Evolutionary conservation across 139 green algal genomes (phyloP).

Genomic region (Tetratostichococcus sp.): DNA sequence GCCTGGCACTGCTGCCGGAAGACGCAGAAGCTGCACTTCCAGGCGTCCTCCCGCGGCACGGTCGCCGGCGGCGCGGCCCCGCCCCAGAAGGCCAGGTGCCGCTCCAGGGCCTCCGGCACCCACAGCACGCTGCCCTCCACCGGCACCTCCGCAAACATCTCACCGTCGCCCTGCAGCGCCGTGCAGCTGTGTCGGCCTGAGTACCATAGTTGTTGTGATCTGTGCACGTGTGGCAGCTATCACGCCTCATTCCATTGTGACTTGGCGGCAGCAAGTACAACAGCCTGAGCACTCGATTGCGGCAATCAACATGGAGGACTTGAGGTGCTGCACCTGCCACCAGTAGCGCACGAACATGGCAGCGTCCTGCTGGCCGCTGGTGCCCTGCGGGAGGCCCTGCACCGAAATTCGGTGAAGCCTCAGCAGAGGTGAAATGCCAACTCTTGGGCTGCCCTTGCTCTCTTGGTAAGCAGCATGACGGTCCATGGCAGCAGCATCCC

Average conservation of each 20-base stretch:
- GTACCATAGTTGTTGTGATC: no score
- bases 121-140: background rate
- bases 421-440: no score
- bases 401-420: background rate
- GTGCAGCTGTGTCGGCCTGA: no score
- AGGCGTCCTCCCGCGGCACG: constrained; percentile 1
- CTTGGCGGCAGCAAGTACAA: no score
- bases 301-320: no score
- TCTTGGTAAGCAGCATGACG: no score
- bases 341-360: background rate
- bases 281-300: no score
- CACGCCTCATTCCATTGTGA: no score
- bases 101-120: background rate
- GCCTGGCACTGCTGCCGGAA: background rate
- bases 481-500: no score
- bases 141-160: constrained; percentile 1
- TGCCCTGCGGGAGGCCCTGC: background rate
- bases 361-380: background rate
- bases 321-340: background rate
- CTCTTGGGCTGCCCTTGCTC: no score
- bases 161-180: constrained; percentile 2
- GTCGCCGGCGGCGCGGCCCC: constrained; percentile 1
- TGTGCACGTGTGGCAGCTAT: no score
- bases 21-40: constrained; percentile 8
- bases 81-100: constrained; percentile 13